Conservation (phyloP, 1,139 yeast genomes). For the Protomyces gravidus region DNA sequence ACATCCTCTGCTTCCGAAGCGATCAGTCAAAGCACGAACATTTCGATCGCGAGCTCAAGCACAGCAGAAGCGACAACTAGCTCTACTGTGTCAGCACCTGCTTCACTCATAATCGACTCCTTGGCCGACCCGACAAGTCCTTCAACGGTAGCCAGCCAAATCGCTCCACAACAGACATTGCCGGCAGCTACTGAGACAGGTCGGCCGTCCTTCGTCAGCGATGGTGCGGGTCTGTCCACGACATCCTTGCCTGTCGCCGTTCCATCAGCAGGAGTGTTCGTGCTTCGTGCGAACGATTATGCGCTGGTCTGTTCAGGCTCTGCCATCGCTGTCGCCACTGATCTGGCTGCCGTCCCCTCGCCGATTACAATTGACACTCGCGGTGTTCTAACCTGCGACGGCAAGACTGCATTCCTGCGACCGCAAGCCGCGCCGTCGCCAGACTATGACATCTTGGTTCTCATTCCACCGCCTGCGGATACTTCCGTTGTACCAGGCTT, state of each 20-base stretch:
- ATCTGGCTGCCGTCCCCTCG: not conserved
- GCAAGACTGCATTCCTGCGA: not conserved
- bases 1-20: too few species aligned
- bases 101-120: too few species aligned
- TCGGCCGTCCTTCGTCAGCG: too few species aligned
- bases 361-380: not conserved
- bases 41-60: too few species aligned
- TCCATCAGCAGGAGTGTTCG: not conserved
- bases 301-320: not conserved
- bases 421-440: not conserved
- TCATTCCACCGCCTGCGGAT: not conserved
- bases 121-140: too few species aligned
- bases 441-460: not conserved
- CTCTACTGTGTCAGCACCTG: too few species aligned
- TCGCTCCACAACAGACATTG: too few species aligned
- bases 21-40: too few species aligned
- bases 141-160: too few species aligned
- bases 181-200: too few species aligned
- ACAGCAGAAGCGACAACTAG: too few species aligned
- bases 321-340: not conserved
- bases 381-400: not conserved
- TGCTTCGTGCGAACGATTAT: not conserved
- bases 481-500: not conserved
- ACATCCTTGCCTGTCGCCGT: not conserved
- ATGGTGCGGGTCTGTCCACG: too few species aligned